Evolutionary conservation across 2,329 filamentous ascomycete species (phyloP).

Genomic region (Ilyonectria destructans): DNA sequence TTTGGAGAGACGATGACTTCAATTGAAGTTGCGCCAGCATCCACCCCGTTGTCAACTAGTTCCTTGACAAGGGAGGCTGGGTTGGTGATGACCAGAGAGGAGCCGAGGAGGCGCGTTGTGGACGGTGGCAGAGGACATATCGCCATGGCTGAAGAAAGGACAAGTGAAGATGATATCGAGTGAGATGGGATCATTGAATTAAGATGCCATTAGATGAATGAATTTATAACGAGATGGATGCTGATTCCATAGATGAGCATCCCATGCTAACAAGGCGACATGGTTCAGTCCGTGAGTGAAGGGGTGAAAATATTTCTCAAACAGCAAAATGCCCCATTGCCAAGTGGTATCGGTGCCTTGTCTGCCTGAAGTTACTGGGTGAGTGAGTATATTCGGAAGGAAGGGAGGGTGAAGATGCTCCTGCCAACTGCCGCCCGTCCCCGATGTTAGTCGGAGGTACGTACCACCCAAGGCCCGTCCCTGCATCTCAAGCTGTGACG

Average conservation of each 20-base stretch:
- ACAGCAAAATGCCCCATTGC: background rate
- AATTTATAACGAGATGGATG: background rate
- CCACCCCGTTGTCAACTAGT: slow-evolving; percentile 83
- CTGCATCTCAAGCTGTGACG: slow-evolving; percentile 40
- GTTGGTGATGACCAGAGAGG: slow-evolving; percentile 73
- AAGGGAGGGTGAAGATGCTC: background rate
- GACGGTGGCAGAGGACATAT: slow-evolving; percentile 66
- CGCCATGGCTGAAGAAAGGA: slow-evolving; percentile 56
- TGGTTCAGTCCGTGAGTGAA: background rate
- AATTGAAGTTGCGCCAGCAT: slow-evolving; percentile 78
- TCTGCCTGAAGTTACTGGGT: background rate
- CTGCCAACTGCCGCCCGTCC: background rate
- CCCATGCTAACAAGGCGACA: background rate
- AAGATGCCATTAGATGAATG: background rate
- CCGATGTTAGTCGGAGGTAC: slow-evolving; percentile 26
- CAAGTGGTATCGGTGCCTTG: background rate
- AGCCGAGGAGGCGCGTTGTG: slow-evolving; percentile 72
- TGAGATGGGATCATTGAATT: slow-evolving; percentile 15
- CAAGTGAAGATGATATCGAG: slow-evolving; percentile 29
- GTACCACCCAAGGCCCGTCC: slow-evolving; percentile 33
- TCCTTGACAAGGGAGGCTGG: slow-evolving; percentile 80
- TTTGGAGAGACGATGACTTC: slow-evolving; percentile 77
- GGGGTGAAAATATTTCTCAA: background rate
- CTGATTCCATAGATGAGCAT: background rate
- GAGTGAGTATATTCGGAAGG: background rate